Conservation (phyloP, 495 filamentous ascomycete species). For the Tuber umbilicatum region DNA sequence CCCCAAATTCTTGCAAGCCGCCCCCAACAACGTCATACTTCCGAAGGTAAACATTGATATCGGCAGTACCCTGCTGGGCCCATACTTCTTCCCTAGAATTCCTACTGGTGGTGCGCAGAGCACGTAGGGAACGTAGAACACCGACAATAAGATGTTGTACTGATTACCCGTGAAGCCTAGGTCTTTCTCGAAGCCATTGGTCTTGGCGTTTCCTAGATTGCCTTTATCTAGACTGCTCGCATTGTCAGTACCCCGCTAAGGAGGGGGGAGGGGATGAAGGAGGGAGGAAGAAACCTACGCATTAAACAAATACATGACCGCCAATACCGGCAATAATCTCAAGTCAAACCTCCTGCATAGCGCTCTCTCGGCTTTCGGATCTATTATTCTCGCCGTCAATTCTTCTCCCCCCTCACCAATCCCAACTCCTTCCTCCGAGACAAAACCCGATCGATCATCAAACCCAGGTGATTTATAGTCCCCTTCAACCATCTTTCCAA, state of each 20-base stretch:
- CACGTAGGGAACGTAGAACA: constrained; percentile 76
- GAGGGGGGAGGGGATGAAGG: not conserved
- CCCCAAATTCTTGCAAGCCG: constrained; percentile 55
- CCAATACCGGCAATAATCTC: constrained; percentile 57
- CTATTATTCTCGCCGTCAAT: constrained; percentile 39
- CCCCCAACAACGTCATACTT: constrained; percentile 52
- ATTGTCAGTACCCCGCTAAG: constrained; percentile 52
- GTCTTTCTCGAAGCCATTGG: constrained; percentile 47
- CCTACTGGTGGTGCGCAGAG: constrained; percentile 60
- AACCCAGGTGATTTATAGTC: constrained; percentile 4
- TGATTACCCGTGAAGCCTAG: constrained; percentile 55
- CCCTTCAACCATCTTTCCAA: constrained; percentile 10
- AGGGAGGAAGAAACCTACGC: constrained; percentile 10
- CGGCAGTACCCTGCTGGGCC: constrained; percentile 58
- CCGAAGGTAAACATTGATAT: constrained; percentile 64
- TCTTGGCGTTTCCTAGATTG: constrained; percentile 66
- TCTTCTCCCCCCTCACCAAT: constrained; percentile 14
- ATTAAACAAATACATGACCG: constrained; percentile 54
- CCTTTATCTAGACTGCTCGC: constrained; percentile 55
- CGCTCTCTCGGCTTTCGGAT: constrained; percentile 52
- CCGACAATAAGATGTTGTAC: constrained; percentile 64
- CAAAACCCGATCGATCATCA: constrained; percentile 4
- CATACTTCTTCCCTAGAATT: constrained; percentile 63
- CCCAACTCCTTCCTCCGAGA: constrained; percentile 7
- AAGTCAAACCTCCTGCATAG: constrained; percentile 60